These are phyloP conservation scores for Saccharomyces hybrid DNA, from an alignment of 1,139 yeast genomes.

Conservation along the genomic window DNA sequence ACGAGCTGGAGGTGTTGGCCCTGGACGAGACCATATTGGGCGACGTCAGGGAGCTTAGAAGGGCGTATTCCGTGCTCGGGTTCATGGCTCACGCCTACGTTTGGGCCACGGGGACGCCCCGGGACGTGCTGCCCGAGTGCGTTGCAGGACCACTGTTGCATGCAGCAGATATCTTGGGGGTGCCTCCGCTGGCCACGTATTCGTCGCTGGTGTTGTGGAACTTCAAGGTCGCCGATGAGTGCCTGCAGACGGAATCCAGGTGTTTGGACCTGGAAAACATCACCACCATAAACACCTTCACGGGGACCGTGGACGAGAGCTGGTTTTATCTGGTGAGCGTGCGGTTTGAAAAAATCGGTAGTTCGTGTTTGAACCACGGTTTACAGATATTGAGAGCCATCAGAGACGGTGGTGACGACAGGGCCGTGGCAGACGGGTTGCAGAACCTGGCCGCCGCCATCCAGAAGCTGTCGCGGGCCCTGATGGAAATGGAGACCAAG, in stretches of 20 bases:
- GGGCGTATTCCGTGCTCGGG: constrained; percentile 74
- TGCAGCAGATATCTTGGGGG: constrained; percentile 51
- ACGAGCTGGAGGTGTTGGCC: background rate
- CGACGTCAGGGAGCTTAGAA: constrained; percentile 48
- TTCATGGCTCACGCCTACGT: constrained; percentile 83
- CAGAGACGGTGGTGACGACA: constrained; percentile 33
- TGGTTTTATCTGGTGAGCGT: constrained; percentile 92
- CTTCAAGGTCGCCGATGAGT: constrained; percentile 50
- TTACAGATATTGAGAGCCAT: constrained; percentile 55
- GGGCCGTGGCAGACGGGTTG: constrained; percentile 20
- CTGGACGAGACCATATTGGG: constrained; percentile 10
- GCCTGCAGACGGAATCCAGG: constrained; percentile 23
- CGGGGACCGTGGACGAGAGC: constrained; percentile 85
- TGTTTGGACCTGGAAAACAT: constrained; percentile 41
- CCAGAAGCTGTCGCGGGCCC: constrained; percentile 63
- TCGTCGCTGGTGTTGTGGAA: constrained; percentile 89
- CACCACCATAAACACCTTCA: constrained; percentile 74
- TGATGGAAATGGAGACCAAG: constrained; percentile 85
- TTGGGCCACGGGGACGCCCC: constrained; percentile 70
- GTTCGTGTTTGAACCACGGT: constrained; percentile 53
- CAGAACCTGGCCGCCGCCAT: constrained; percentile 54
- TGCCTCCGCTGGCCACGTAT: constrained; percentile 84
- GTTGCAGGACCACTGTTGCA: constrained; percentile 63
- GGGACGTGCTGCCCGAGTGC: constrained; percentile 58
- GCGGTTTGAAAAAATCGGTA: constrained; percentile 76